These are phyloP conservation scores for Kalmusia sp. DNA, from an alignment of 2,329 filamentous ascomycete genomes.

Conservation along the genomic window DNA sequence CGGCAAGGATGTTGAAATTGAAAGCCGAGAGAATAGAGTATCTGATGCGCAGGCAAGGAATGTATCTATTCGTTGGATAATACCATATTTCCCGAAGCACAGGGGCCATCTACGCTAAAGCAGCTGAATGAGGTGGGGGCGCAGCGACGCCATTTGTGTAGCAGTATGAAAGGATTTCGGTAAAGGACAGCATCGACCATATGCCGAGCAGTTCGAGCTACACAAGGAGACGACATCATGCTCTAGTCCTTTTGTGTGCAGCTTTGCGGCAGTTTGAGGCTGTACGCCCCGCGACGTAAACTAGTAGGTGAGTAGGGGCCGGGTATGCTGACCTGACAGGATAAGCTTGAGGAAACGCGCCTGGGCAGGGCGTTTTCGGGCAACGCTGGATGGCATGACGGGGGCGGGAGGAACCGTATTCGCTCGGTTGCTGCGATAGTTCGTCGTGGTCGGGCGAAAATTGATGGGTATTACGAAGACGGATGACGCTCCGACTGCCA, in stretches of 20 bases:
- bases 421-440: neutral
- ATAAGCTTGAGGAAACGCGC: neutral
- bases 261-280: too few relatives aligned
- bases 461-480: neutral
- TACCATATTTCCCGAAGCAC: neutral
- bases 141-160: neutral
- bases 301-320: too few relatives aligned
- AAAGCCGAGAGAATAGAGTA: neutral
- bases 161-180: neutral
- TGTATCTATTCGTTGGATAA: neutral
- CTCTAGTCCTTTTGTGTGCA: too few relatives aligned
- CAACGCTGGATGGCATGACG: neutral
- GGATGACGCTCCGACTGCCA: neutral
- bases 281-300: too few relatives aligned
- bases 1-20: neutral
- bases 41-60: neutral
- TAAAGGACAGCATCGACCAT: too few relatives aligned
- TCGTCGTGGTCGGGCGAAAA: neutral
- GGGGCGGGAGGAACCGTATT: neutral
- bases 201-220: too few relatives aligned
- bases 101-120: neutral
- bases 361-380: neutral
- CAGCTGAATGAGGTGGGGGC: neutral
- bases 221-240: too few relatives aligned
- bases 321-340: neutral